Evolutionary conservation across 306 rosid genomes (phyloP).

Genomic region (Trifolium subterraneum): DNA sequence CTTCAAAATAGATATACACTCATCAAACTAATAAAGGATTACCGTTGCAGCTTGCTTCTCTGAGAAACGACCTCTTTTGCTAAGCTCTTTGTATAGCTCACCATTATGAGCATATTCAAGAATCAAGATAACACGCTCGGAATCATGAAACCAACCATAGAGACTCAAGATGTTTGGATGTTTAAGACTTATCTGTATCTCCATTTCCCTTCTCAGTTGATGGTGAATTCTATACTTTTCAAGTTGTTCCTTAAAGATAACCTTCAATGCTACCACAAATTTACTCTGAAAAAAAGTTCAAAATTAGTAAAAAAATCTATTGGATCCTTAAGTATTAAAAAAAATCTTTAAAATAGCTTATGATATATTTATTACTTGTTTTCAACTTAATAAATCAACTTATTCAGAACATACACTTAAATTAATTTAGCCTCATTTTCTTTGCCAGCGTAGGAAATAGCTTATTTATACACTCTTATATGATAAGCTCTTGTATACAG

Average conservation of each 20-base stretch:
- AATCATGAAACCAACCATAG: conserved; percentile 84
- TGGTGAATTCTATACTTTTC: conserved; percentile 74
- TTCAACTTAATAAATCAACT: not conserved
- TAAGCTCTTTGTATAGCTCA: conserved; percentile 74
- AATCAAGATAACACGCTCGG: conserved; percentile 71
- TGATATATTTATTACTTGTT: not conserved
- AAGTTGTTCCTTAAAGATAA: conserved; percentile 75
- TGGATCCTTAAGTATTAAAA: not conserved
- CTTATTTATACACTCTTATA: not conserved
- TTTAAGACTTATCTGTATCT: conserved; percentile 66
- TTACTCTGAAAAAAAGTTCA: conserved; percentile 53
- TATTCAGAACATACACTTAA: not conserved
- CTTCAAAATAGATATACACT: not conserved
- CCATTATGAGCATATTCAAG: conserved; percentile 89
- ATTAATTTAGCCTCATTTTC: not conserved
- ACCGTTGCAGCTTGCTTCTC: conserved; percentile 88
- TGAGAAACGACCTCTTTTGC: conserved; percentile 51
- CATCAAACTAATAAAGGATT: not conserved
- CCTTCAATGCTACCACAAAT: conserved; percentile 74
- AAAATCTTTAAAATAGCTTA: not conserved
- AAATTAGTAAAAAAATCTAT: not conserved
- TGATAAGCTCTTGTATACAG: not conserved
- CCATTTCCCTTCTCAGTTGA: conserved; percentile 83
- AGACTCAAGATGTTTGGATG: conserved; percentile 76
- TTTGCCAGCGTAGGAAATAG: no score